These are phyloP conservation scores for Fomitopsis pulvina DNA, from an alignment of 768 basidiomycete genomes.

Conservation along the genomic window DNA sequence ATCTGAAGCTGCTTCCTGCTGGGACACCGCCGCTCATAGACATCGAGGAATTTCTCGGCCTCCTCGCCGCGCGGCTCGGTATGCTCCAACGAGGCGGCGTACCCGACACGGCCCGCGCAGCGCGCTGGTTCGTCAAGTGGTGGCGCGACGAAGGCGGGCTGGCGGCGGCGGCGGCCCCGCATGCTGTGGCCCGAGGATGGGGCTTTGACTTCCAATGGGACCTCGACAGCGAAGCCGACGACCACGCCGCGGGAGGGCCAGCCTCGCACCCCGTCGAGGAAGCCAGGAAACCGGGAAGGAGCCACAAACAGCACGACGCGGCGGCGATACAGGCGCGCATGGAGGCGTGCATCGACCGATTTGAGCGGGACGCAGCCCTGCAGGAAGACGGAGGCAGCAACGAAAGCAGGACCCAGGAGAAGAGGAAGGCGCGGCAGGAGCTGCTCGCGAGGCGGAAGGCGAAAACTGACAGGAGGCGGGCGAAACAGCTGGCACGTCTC, in stretches of 20 bases:
- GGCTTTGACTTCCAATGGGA: constrained; percentile 82
- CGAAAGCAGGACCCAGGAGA: constrained; percentile 66
- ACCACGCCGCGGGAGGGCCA: neutral
- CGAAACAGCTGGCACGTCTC: neutral
- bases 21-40: constrained; percentile 53
- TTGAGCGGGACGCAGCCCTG: constrained; percentile 35
- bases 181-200: constrained; percentile 50
- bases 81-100: constrained; percentile 77
- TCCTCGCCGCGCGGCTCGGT: constrained; percentile 69
- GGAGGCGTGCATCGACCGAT: constrained; percentile 61
- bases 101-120: constrained; percentile 64
- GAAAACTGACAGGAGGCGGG: constrained; percentile 22
- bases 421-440: constrained; percentile 45
- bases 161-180: constrained; percentile 27
- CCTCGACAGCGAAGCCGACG: neutral
- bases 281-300: constrained; percentile 11
- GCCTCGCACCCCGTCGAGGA: constrained; percentile 4
- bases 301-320: constrained; percentile 15
- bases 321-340: constrained; percentile 53
- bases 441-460: constrained; percentile 32
- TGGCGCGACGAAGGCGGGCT: constrained; percentile 77
- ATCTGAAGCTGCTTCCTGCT: constrained; percentile 54
- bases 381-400: constrained; percentile 51
- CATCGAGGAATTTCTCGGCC: constrained; percentile 57
- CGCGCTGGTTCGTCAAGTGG: constrained; percentile 77